These are phyloP conservation scores for Fagopyrum tataricum DNA, from an alignment of 148 eudicot species.

Conservation along the genomic window DNA sequence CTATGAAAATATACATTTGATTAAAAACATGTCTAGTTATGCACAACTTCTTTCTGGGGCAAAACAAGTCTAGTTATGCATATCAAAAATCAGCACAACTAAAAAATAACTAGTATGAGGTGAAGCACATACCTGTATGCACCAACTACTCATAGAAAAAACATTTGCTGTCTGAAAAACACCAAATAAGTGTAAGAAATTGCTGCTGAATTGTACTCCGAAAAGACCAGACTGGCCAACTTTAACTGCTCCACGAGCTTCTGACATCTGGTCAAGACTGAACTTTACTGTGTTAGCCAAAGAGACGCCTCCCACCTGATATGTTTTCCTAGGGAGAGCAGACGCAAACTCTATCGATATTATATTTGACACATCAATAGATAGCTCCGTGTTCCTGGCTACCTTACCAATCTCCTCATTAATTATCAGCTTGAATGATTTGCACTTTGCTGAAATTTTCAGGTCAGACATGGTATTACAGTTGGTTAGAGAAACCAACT, in stretches of 20 bases:
- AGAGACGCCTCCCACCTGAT: not conserved
- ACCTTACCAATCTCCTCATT: not conserved
- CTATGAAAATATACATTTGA: not conserved
- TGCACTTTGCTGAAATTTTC: not conserved
- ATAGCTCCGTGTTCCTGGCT: not conserved
- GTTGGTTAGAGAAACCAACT: not conserved
- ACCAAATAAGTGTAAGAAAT: not conserved
- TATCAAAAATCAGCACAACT: not conserved
- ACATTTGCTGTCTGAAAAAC: not conserved
- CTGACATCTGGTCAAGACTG: not conserved
- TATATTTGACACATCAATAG: not conserved
- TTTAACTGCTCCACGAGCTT: not conserved
- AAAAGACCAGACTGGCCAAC: not conserved
- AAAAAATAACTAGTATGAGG: not conserved
- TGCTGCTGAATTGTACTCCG: not conserved
- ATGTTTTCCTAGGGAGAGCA: not conserved
- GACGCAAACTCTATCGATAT: slow-evolving; percentile 3
- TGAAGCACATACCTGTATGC: not conserved
- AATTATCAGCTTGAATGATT: not conserved
- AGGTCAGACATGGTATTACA: not conserved
- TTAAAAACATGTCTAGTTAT: not conserved
- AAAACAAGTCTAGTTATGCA: not conserved
- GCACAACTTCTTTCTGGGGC: not conserved
- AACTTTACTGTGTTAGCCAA: not conserved
- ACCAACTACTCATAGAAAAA: not conserved